phyloP scores from a whole-genome alignment of 805 yeast genomes.

The Candida wancherniae region DNA sequence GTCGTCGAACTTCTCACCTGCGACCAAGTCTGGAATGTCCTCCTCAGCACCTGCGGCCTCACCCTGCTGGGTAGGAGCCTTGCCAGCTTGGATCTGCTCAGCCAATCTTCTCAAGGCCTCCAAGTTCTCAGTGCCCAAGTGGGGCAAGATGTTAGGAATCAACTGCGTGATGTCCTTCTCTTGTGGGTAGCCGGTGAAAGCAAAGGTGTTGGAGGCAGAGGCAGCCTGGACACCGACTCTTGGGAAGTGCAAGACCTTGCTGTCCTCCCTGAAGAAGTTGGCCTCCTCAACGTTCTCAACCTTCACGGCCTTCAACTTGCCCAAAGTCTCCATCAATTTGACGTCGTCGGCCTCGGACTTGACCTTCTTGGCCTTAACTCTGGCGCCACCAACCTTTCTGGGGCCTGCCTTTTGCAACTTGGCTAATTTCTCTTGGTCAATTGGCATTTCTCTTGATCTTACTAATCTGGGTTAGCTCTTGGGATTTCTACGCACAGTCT shows the following conservation, averaged over 20 bases:
- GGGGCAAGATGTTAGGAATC: slow-evolving; percentile 91
- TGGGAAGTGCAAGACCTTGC: slow-evolving; percentile 92
- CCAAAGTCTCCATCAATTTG: slow-evolving; percentile 83
- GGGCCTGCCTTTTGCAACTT: slow-evolving; percentile 82
- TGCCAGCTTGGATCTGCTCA: slow-evolving; percentile 71
- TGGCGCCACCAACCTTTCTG: slow-evolving; percentile 75
- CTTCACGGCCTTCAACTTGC: slow-evolving; percentile 84
- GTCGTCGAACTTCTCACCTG: slow-evolving; percentile 81
- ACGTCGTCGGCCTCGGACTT: slow-evolving; percentile 80
- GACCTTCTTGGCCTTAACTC: slow-evolving; percentile 87
- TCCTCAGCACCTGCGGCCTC: slow-evolving; percentile 43
- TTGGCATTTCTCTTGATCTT: slow-evolving; percentile 50
- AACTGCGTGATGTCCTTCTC: slow-evolving; percentile 89
- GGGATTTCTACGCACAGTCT: slow-evolving; percentile 3
- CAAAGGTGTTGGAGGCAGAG: slow-evolving; percentile 83
- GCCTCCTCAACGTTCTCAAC: slow-evolving; percentile 93
- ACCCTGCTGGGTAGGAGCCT: slow-evolving; percentile 44
- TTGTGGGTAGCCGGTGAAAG: slow-evolving; percentile 92
- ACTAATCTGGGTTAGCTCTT: neutral
- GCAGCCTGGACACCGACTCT: slow-evolving; percentile 96
- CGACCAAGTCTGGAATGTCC: slow-evolving; percentile 76
- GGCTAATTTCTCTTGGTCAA: slow-evolving; percentile 92
- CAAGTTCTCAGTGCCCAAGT: slow-evolving; percentile 93
- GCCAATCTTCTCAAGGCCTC: slow-evolving; percentile 86
- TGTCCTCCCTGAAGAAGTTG: slow-evolving; percentile 95